These are phyloP conservation scores for Syncephalastrum monosporum DNA, from an alignment of 371 early-diverging fungal species.

Conservation along the genomic window DNA sequence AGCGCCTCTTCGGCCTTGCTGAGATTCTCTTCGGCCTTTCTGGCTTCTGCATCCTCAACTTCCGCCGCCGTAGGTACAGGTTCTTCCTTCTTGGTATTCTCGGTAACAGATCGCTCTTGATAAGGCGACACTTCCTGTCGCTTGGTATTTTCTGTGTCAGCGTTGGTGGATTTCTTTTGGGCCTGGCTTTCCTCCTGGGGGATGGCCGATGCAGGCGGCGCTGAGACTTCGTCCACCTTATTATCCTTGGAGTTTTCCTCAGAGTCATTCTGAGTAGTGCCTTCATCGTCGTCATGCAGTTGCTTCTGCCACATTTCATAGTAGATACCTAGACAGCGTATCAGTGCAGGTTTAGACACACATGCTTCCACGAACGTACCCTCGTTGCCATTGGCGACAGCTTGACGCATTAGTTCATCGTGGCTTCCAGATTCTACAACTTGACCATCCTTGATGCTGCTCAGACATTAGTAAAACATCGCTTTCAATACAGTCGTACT, in stretches of 20 bases:
- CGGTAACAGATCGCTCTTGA: too few species aligned
- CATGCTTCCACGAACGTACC: conserved; percentile 10
- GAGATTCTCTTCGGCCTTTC: neutral
- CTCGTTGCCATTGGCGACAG: conserved; percentile 14
- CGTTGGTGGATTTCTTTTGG: neutral
- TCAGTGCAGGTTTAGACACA: neutral
- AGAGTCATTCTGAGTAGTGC: conserved; percentile 1
- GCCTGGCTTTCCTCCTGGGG: neutral
- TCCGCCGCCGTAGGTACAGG: neutral
- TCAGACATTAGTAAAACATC: neutral
- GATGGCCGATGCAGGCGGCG: too few species aligned
- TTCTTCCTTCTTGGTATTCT: neutral
- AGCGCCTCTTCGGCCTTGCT: neutral
- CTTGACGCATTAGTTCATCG: conserved; percentile 66
- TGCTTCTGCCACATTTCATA: conserved; percentile 91
- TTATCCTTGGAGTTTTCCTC: neutral
- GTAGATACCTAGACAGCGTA: conserved; percentile 55
- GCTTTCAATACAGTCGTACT: neutral
- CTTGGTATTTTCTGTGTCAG: neutral
- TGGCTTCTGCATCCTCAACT: neutral
- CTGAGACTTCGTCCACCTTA: neutral
- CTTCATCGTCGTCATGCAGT: conserved; percentile 59
- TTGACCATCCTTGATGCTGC: conserved; percentile 67
- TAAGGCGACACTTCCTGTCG: neutral
- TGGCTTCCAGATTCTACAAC: conserved; percentile 90